Evolutionary conservation across 1,284 basidiomycete genomes (phyloP), one percentile per base, ranked within the genome.

Genomic region (Ganoderma lucidum): DNA sequence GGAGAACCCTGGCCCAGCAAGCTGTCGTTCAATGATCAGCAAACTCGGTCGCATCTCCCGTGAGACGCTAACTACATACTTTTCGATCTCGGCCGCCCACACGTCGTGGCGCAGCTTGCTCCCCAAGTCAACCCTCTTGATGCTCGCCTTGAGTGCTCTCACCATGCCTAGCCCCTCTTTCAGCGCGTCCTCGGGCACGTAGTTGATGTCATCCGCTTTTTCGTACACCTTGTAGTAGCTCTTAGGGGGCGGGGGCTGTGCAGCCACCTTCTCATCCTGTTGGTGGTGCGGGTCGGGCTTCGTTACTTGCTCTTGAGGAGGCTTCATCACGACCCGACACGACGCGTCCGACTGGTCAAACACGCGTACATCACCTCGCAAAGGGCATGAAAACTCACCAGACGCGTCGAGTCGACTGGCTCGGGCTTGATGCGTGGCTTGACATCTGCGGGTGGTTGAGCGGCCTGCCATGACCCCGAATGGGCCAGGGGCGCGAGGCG

Each of bases 41-140:
- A 30, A 41, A 19, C 48, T 23, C 6, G 8, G 35, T 28, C 23
- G 15, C 41, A 39, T 19, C n/a, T 6, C 32, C 10, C 41, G 12
- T 48, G 23, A 28, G 15, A 37, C 32, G 59, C 60, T 17, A n/a
- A 77, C 81, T 53, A 28, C 48, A 6, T 67, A 87, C 88, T 80
- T 86, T 56, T 82, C 79, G 30, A 89, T 79, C 65, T 90, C 88
- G n/a, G 84, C 81, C 60, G 82, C 74, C 88, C 89, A 90, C 1
- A 89, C 87, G 17, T 89, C 87, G 69, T 86, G 81, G 28, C 88
- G 83, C 68, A 88, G 75, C 74, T 86, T 87, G 75, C 83, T 86
- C 32, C 87, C 87, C 5, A 89, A 74, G 66, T 87, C 80, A 64
- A 90, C 74, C 28, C 77, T 81, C 68, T 84, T 81, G 65, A 89